Percentiles rank a stretch among this genome's conserved stretches.
Evolutionary conservation across 1,139 yeast genomes (phyloP).

Genomic region (Debaryomyces udenii): DNA sequence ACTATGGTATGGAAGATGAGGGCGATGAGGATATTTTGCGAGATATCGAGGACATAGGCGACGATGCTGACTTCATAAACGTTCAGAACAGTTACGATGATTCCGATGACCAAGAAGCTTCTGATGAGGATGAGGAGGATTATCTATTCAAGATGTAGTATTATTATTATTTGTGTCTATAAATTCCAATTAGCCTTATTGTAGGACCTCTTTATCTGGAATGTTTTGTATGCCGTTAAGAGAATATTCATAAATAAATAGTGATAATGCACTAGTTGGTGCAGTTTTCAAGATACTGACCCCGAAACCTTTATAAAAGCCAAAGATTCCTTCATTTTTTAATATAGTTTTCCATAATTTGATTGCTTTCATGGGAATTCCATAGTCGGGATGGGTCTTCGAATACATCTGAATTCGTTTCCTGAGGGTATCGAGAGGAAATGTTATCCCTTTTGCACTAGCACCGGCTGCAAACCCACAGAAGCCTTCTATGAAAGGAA

Average conservation of each 20-base stretch:
- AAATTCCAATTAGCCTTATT: background rate
- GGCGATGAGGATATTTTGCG: constrained; percentile 22
- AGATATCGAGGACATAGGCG: constrained; percentile 19
- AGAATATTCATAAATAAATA: constrained; percentile 66
- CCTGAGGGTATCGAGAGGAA: constrained; percentile 84
- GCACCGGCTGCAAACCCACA: constrained; percentile 83
- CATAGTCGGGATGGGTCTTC: constrained; percentile 18
- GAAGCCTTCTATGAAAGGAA: constrained; percentile 58
- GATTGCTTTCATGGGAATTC: constrained; percentile 19
- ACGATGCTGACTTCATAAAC: constrained; percentile 31
- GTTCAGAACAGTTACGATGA: constrained; percentile 19
- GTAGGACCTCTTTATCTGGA: constrained; percentile 7
- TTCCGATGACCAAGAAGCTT: constrained; percentile 17
- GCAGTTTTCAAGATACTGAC: constrained; percentile 76
- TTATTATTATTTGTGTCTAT: constrained; percentile 3
- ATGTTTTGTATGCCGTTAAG: constrained; percentile 16
- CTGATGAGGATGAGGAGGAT: constrained; percentile 20
- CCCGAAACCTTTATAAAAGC: constrained; percentile 74
- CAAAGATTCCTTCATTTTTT: constrained; percentile 58
- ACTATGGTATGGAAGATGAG: constrained; percentile 27
- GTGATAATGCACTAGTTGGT: constrained; percentile 79
- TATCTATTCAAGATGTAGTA: constrained; percentile 33
- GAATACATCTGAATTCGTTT: constrained; percentile 74
- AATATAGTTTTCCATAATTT: constrained; percentile 38
- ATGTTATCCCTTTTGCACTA: constrained; percentile 69